Base-by-base conservation (phyloP, 352 stramenopile genomes). In the Thraustotheca clavata region DNA sequence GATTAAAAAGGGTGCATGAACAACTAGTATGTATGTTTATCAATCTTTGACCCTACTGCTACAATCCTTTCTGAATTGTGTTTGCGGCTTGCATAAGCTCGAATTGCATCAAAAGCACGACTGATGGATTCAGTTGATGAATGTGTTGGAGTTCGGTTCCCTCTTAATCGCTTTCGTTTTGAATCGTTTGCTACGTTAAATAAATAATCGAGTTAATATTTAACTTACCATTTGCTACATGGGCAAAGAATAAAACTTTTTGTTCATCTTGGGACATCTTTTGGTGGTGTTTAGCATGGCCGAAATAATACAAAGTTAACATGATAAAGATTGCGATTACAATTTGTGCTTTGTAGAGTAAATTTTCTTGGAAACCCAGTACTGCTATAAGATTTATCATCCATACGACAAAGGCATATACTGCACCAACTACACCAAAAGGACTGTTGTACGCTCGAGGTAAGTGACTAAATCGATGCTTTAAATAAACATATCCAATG, bases 191-290 rank as follows among this genome's bases (percentile, higher is more conserved):
- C 43, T 52, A 52, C 43, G 33, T 50, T 6, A 6, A 14, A 50
- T 6, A 6, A 14, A 50, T 12, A 12, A 29, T 50, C 7, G 43
- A 50, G 16, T 46, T 47, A 16, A n/a, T 49, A 31, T 26, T 11
- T n/a, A 57, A 47, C 43, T 9, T 9, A 52, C 43, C 43, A 31
- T 52, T 52, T 24, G 43, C 34, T 39, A 82, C 73, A 41, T 82
- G 73, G 7, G 74, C 74, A 8, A 82, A 72, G 14, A 82, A 55
- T 54, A 82, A 62, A 2, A 77, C 59, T 1, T 69, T 71, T 36
- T 75, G 74, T 36, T 82, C 74, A 29, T 79, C 69, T 0, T 67
- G 62, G 8, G 74, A 81, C 27, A 81, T 75, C 0, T 60, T 77
- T 32, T 81, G 74, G 0, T 69, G 67, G 22, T 72, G 70, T 6